A percentile compares a stretch with the other conserved stretches of the same genome.
phyloP scores from a whole-genome alignment of 352 stramenopile species.

The Globisporangium emineosum region DNA sequence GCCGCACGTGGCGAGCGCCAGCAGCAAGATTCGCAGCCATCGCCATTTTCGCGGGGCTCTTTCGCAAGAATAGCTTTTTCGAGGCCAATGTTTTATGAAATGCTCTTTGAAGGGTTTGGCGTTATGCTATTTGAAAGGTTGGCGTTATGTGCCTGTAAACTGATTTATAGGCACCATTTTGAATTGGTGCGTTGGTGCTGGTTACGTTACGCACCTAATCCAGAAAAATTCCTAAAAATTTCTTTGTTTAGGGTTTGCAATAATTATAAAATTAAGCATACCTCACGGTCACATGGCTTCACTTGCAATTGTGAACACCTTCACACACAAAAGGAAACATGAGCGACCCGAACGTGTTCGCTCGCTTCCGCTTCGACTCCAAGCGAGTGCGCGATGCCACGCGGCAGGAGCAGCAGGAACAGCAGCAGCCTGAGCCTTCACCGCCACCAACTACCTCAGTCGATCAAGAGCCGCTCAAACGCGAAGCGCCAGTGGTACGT shows the following conservation, averaged over 20 bases:
- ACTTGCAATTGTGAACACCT: not conserved
- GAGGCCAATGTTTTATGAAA: not conserved
- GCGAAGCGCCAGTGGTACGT: not conserved
- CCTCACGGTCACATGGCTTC: too few species aligned
- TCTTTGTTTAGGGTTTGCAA: too few species aligned
- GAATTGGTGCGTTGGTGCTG: too few species aligned
- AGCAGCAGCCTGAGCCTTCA: constrained; percentile 3
- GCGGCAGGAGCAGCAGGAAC: not conserved
- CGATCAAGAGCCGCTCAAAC: not conserved
- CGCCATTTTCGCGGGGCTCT: not conserved
- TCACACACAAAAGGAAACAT: not conserved
- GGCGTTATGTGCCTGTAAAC: too few species aligned
- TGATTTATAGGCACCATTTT: too few species aligned
- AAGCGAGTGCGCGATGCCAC: constrained; percentile 37
- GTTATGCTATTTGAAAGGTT: not conserved
- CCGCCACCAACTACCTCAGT: not conserved
- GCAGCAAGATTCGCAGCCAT: not conserved
- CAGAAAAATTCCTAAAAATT: too few species aligned
- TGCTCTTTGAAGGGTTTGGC: not conserved
- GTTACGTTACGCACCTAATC: too few species aligned
- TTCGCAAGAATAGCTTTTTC: not conserved
- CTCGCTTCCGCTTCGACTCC: constrained; percentile 52
- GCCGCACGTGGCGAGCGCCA: not conserved
- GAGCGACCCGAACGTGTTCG: constrained; percentile 34
- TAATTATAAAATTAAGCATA: too few species aligned